These are phyloP conservation scores for Termitomyces sp. DNA, from an alignment of 768 basidiomycete genomes.

Conservation along the genomic window DNA sequence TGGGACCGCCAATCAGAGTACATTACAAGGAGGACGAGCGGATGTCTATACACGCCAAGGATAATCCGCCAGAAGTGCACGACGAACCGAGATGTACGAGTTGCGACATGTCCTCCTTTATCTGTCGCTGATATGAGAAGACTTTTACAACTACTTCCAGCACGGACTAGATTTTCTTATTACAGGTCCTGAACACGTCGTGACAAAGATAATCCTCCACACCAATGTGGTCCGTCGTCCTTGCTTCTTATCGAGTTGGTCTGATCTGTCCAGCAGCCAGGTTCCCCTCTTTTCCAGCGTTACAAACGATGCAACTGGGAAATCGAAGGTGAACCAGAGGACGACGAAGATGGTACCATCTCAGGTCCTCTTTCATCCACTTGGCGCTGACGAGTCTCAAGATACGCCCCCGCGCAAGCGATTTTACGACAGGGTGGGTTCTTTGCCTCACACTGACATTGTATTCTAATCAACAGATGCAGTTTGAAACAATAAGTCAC, in stretches of 20 bases:
- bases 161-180: slow-evolving; percentile 87
- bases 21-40: slow-evolving; percentile 88
- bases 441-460: neutral
- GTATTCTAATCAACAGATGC: neutral
- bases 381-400: slow-evolving; percentile 18
- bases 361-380: neutral
- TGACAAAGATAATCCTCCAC: slow-evolving; percentile 83
- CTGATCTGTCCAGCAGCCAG: slow-evolving; percentile 51
- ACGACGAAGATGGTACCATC: slow-evolving; percentile 70
- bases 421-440: slow-evolving; percentile 60
- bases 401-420: slow-evolving; percentile 72
- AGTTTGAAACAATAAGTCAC: slow-evolving; percentile 78
- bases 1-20: slow-evolving; percentile 71
- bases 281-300: slow-evolving; percentile 82
- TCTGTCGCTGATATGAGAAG: slow-evolving; percentile 26
- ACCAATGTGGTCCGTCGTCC: slow-evolving; percentile 67
- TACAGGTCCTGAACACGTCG: slow-evolving; percentile 60
- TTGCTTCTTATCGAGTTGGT: neutral
- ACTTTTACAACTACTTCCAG: slow-evolving; percentile 93
- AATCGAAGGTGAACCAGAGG: slow-evolving; percentile 72
- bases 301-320: slow-evolving; percentile 93
- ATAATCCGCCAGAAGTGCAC: slow-evolving; percentile 36
- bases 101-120: neutral
- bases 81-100: slow-evolving; percentile 47
- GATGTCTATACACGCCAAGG: slow-evolving; percentile 74